Conservation (phyloP, 257 asterid genomes). For the Nyctanthes arbortristis region DNA sequence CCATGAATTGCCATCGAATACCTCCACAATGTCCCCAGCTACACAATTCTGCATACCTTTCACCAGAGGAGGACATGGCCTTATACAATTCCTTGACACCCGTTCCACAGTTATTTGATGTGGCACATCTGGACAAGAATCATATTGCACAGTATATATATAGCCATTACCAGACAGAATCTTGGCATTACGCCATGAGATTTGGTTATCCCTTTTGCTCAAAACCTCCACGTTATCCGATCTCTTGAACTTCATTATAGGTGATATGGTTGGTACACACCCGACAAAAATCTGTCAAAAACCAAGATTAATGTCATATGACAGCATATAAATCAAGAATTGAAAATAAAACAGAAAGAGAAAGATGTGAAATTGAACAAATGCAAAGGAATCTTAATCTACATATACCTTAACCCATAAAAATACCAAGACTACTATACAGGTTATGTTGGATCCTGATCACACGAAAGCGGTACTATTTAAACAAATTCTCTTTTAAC, state of each 20-base stretch:
- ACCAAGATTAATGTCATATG: constrained; percentile 16
- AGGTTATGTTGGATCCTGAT: neutral
- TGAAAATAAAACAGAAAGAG: neutral
- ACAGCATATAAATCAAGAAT: neutral
- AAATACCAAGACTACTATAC: neutral
- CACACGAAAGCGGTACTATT: neutral
- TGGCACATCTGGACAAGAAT: constrained; percentile 32
- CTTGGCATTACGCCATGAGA: constrained; percentile 62
- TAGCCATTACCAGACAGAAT: constrained; percentile 54
- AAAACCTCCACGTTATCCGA: constrained; percentile 75
- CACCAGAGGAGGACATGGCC: constrained; percentile 61
- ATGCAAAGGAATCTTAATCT: neutral
- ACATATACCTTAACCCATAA: neutral
- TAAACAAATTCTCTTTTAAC: neutral
- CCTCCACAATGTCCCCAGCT: constrained; percentile 74
- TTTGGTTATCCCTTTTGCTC: constrained; percentile 44
- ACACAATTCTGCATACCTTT: constrained; percentile 33
- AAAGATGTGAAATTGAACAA: neutral
- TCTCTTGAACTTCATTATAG: constrained; percentile 56
- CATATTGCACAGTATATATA: constrained; percentile 49
- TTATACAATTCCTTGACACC: constrained; percentile 52
- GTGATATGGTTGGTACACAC: constrained; percentile 11
- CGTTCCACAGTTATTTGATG: constrained; percentile 41
- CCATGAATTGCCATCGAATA: constrained; percentile 63
- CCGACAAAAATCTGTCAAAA: constrained; percentile 40